These are phyloP conservation scores for Syzygium oleosum DNA, from an alignment of 345 rosid species.

Conservation along the genomic window DNA sequence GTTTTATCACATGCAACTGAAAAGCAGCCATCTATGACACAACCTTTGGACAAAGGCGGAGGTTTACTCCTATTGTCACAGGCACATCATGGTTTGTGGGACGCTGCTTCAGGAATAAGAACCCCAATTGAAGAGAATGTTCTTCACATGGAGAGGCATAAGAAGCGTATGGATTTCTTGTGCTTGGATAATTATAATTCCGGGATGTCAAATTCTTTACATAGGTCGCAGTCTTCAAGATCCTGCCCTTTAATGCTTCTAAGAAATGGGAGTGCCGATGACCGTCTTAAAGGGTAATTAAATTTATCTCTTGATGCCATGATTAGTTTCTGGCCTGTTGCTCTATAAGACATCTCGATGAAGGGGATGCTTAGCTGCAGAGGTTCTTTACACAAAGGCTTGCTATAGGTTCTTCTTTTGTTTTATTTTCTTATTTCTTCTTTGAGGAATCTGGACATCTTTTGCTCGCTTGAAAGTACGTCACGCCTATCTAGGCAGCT, in stretches of 20 bases:
- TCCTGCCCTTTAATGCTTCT: conserved; percentile 67
- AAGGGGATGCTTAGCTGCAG: background rate
- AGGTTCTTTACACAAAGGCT: background rate
- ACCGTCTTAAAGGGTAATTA: conserved; percentile 44
- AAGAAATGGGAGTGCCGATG: conserved; percentile 31
- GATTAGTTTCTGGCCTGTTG: background rate
- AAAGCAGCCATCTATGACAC: conserved; percentile 8
- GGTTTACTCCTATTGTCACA: conserved; percentile 3
- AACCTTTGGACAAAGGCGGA: conserved; percentile 11
- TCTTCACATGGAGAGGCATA: conserved; percentile 60
- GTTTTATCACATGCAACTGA: conserved; percentile 15
- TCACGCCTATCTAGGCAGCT: background rate
- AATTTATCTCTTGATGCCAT: background rate
- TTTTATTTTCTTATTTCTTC: background rate
- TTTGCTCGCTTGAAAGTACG: background rate
- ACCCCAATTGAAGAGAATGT: conserved; percentile 61
- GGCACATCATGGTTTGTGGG: conserved; percentile 43
- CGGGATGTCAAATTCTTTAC: conserved; percentile 14
- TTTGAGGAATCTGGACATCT: background rate
- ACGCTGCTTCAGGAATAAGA: conserved; percentile 27
- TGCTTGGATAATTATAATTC: conserved; percentile 36
- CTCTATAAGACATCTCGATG: background rate
- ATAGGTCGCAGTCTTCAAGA: conserved; percentile 34
- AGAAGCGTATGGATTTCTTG: conserved; percentile 35
- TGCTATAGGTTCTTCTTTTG: background rate